Percentiles rank a stretch among this genome's conserved stretches.
These are phyloP conservation scores for Linum trigynum DNA, from an alignment of 345 rosid genomes.

Conservation along the genomic window DNA sequence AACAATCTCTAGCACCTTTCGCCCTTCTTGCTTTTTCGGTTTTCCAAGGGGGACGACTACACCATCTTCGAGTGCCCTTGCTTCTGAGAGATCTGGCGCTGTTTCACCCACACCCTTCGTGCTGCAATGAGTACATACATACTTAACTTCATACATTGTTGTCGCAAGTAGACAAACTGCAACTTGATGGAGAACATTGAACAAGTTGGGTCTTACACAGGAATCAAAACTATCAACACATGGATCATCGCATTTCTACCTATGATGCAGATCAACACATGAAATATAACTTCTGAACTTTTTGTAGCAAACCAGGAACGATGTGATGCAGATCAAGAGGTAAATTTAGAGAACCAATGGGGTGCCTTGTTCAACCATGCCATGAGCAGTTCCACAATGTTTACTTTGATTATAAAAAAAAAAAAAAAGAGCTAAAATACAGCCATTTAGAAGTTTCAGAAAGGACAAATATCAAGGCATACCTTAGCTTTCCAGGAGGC, in stretches of 20 bases:
- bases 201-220: too few relatives aligned
- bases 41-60: constrained; percentile 68
- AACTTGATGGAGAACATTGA: not conserved
- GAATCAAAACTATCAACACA: too few relatives aligned
- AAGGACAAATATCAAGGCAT: constrained; percentile 3
- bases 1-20: constrained; percentile 20
- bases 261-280: too few relatives aligned
- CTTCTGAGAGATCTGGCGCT: constrained; percentile 55
- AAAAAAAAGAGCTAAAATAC: too few relatives aligned
- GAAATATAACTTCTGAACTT: too few relatives aligned
- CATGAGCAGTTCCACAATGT: too few relatives aligned
- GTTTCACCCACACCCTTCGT: constrained; percentile 75
- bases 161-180: not conserved
- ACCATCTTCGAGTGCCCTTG: constrained; percentile 53
- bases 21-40: constrained; percentile 33
- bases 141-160: not conserved
- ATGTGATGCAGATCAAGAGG: too few relatives aligned
- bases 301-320: too few relatives aligned
- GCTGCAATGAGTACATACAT: constrained; percentile 27
- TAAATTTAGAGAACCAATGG: too few relatives aligned
- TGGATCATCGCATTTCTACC: too few relatives aligned
- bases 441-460: not conserved
- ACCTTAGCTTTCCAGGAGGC: constrained; percentile 83
- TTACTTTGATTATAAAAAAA: too few relatives aligned
- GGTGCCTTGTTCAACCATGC: too few relatives aligned